Conservation (phyloP, 805 yeast genomes). For the Myxozyma sirexii region DNA sequence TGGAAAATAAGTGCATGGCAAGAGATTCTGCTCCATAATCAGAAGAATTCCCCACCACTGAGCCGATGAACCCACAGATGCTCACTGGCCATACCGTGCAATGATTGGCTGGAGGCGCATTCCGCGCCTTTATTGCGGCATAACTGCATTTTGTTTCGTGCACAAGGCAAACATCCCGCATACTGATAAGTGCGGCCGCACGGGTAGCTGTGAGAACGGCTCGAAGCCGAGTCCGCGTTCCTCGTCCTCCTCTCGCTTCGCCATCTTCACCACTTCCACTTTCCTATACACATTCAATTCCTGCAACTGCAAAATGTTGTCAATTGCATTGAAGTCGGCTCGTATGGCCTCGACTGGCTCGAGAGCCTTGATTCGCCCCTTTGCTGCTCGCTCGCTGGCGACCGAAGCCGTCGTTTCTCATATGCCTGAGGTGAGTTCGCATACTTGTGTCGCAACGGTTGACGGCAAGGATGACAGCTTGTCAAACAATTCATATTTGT, state of each 20-base stretch:
- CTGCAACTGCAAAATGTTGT: conserved; percentile 11
- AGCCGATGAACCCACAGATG: conserved; percentile 7
- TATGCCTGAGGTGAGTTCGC: conserved; percentile 25
- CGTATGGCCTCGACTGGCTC: conserved; percentile 26
- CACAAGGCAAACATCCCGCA: conserved; percentile 7
- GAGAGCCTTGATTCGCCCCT: conserved; percentile 20
- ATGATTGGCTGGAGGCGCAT: conserved; percentile 6
- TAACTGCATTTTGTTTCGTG: background rate
- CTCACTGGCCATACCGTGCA: background rate
- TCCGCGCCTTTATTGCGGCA: background rate
- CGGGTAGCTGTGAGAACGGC: conserved; percentile 12
- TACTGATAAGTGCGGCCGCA: background rate
- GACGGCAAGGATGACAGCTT: no score
- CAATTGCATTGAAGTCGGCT: conserved; percentile 13
- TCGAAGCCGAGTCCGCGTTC: background rate
- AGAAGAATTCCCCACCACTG: conserved; percentile 9
- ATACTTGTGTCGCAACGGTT: no score
- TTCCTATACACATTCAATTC: background rate
- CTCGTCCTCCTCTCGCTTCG: background rate
- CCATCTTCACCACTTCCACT: background rate
- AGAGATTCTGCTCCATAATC: background rate
- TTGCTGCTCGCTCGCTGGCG: conserved; percentile 28
- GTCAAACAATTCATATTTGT: no score
- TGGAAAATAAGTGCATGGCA: no score
- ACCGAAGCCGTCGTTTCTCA: conserved; percentile 21